These are phyloP conservation scores for Dujonia santamariae DNA, from an alignment of 1,139 yeast genomes.

Conservation along the genomic window DNA sequence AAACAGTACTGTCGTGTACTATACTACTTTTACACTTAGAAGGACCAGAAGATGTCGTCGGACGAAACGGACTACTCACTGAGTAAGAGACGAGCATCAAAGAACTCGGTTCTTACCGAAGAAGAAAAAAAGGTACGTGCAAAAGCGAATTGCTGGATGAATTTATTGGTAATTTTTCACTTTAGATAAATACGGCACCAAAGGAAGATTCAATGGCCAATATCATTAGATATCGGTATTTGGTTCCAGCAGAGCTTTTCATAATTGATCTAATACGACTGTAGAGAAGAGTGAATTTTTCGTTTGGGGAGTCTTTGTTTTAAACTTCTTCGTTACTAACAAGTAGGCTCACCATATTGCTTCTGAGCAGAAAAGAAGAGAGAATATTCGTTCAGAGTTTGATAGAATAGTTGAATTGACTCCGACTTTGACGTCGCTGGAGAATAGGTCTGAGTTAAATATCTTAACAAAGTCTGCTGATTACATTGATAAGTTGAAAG, in stretches of 20 bases:
- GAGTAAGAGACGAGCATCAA: constrained; percentile 18
- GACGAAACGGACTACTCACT: constrained; percentile 7
- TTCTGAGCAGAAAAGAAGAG: constrained; percentile 49
- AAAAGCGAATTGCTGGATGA: background rate
- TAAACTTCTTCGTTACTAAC: too few relatives aligned
- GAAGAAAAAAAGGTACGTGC: constrained; percentile 44
- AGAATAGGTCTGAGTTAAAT: constrained; percentile 43
- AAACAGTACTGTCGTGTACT: too few relatives aligned
- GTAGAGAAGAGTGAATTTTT: too few relatives aligned
- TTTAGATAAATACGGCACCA: background rate
- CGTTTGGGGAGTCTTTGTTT: too few relatives aligned
- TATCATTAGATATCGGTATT: too few relatives aligned
- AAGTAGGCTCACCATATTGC: constrained; percentile 51
- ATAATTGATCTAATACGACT: too few relatives aligned
- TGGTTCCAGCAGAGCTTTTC: too few relatives aligned
- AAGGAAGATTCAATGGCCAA: too few relatives aligned
- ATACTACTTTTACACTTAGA: too few relatives aligned
- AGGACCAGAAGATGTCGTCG: too few relatives aligned
- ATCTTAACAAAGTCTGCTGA: constrained; percentile 47
- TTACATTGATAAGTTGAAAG: constrained; percentile 39
- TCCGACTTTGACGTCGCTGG: constrained; percentile 40
- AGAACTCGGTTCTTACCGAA: constrained; percentile 34
- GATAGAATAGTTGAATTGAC: constrained; percentile 43
- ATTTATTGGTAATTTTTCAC: background rate
- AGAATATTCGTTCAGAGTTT: constrained; percentile 45